A percentile compares a stretch with the other conserved stretches of the same genome.
phyloP scores from a whole-genome alignment of 768 basidiomycete species.

The Pleurotus cornucopiae region DNA sequence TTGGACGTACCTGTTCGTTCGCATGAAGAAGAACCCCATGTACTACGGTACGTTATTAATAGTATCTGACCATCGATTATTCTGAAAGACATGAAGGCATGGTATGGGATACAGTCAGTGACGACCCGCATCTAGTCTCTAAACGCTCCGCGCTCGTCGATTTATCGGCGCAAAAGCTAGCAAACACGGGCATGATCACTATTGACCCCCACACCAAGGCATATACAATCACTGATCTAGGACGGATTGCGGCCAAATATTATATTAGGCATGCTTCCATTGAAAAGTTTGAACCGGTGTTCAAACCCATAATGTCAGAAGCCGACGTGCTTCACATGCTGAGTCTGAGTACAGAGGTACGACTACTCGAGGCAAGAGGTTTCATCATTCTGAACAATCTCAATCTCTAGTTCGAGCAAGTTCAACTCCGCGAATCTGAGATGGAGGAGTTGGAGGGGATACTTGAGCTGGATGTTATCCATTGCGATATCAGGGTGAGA shows the following conservation, averaged over 20 bases:
- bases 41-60: constrained; percentile 59
- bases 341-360: constrained; percentile 86
- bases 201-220: constrained; percentile 55
- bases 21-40: constrained; percentile 90
- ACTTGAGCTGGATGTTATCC: constrained; percentile 46
- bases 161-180: constrained; percentile 62
- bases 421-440: constrained; percentile 91
- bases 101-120: constrained; percentile 53
- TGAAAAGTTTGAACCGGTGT: constrained; percentile 77
- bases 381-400: neutral
- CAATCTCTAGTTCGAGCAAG: constrained; percentile 76
- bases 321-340: constrained; percentile 88
- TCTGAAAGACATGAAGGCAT: constrained; percentile 49
- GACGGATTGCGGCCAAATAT: constrained; percentile 95
- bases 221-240: constrained; percentile 81
- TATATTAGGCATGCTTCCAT: constrained; percentile 87
- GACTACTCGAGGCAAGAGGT: constrained; percentile 7
- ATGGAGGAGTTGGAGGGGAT: constrained; percentile 74
- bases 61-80: constrained; percentile 8
- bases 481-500: constrained; percentile 77
- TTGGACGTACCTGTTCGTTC: constrained; percentile 94
- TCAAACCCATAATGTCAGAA: constrained; percentile 83
- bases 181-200: constrained; percentile 75
- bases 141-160: constrained; percentile 68
- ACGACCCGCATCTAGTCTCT: constrained; percentile 71